phyloP scores from a whole-genome alignment of 148 eudicot species.

The Camellia granthamiana region DNA sequence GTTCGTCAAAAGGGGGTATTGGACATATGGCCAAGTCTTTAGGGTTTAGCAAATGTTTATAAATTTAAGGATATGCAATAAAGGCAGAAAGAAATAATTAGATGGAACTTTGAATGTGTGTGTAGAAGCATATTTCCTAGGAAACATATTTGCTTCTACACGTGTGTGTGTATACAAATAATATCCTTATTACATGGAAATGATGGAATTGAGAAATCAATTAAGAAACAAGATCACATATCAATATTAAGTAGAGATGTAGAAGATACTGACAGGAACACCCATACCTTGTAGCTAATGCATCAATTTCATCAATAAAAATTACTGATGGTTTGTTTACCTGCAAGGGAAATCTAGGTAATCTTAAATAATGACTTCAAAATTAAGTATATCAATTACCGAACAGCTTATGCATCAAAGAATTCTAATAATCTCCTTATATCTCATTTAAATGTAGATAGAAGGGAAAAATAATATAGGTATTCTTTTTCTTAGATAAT shows the following conservation, averaged over 20 bases:
- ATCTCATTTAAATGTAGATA: neutral
- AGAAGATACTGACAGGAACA: conserved; percentile 9
- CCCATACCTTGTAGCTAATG: conserved; percentile 73
- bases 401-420: neutral
- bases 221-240: neutral
- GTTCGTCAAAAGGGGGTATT: neutral
- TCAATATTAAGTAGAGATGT: neutral
- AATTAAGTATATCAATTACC: neutral
- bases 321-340: conserved; percentile 92
- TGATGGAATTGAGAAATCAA: neutral
- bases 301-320: conserved; percentile 95
- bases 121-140: no score
- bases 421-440: neutral
- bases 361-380: conserved; percentile 1
- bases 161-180: neutral
- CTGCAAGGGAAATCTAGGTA: conserved; percentile 34
- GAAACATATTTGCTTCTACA: no score
- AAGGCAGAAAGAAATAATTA: neutral
- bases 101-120: neutral
- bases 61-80: neutral
- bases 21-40: neutral
- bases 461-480: neutral
- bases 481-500: neutral
- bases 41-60: neutral
- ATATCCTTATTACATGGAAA: neutral